Conservation (phyloP, 2,329 filamentous ascomycete genomes). For the Nemania diffusa region DNA sequence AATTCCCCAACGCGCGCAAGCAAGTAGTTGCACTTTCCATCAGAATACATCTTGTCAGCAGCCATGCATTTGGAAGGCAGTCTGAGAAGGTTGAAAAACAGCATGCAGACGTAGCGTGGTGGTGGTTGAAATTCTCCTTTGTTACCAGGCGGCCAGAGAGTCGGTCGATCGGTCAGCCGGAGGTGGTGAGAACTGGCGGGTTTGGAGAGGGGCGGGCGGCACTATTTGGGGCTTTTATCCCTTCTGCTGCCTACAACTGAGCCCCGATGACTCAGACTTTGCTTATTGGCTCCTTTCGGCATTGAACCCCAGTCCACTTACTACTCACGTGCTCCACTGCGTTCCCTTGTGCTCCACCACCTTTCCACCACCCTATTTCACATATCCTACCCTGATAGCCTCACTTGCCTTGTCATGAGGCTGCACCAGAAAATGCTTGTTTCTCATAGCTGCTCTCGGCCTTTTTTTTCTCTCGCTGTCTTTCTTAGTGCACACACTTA, state of each 20-base stretch:
- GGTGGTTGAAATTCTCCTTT: conserved; percentile 31
- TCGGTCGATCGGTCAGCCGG: conserved; percentile 48
- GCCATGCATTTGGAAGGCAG: not conserved
- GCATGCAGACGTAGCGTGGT: conserved; percentile 13
- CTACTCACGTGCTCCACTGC: conserved; percentile 41
- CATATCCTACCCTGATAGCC: conserved; percentile 22
- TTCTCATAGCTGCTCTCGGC: not conserved
- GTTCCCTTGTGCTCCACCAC: not conserved
- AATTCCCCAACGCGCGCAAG: conserved; percentile 12
- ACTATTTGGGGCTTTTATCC: conserved; percentile 68
- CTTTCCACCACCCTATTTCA: conserved; percentile 21
- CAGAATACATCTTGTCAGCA: not conserved
- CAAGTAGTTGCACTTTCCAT: conserved; percentile 1
- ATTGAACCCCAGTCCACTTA: conserved; percentile 9
- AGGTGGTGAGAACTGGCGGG: conserved; percentile 53
- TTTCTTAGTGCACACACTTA: not conserved
- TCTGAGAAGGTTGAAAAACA: not conserved
- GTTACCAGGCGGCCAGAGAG: conserved; percentile 30
- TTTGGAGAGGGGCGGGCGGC: conserved; percentile 57
- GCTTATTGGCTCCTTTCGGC: conserved; percentile 36
- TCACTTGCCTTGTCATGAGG: conserved; percentile 3
- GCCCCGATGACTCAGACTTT: conserved; percentile 40
- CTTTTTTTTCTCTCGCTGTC: not conserved
- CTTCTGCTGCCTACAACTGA: conserved; percentile 46
- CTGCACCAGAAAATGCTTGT: conserved; percentile 1